Evolutionary conservation across 441 rosid species (phyloP).

Genomic region (Populus hybrid): DNA sequence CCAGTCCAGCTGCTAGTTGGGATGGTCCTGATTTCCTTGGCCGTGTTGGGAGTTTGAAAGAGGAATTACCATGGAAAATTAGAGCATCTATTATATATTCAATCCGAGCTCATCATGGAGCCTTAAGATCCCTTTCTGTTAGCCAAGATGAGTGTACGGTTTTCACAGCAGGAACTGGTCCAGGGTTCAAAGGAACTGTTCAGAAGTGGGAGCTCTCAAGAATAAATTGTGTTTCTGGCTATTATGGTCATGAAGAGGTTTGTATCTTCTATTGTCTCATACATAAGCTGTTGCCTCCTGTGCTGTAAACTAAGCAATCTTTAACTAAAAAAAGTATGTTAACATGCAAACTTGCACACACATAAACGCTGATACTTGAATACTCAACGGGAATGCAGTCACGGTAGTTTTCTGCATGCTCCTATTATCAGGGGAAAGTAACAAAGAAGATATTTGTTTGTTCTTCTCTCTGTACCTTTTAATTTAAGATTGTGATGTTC

Average conservation of each 20-base stretch:
- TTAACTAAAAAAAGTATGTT: not conserved
- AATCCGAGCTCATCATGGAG: constrained; percentile 84
- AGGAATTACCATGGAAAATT: constrained; percentile 86
- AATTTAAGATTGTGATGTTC: not conserved
- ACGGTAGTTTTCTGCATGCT: not conserved
- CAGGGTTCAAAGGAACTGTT: constrained; percentile 90
- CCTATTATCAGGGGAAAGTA: not conserved
- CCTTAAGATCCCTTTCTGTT: constrained; percentile 78
- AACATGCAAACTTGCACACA: not conserved
- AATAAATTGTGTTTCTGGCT: constrained; percentile 72
- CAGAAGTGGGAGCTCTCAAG: constrained; percentile 92
- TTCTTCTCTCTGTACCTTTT: not conserved
- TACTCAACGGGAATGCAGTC: not conserved
- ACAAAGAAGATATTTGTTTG: not conserved
- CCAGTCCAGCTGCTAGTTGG: constrained; percentile 84
- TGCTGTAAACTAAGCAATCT: not conserved
- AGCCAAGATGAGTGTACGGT: constrained; percentile 77
- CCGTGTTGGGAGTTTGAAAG: constrained; percentile 70
- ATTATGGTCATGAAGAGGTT: constrained; percentile 98
- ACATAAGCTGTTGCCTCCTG: constrained; percentile 2
- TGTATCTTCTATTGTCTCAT: constrained; percentile 28
- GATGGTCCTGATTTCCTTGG: constrained; percentile 80
- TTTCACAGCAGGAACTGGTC: constrained; percentile 87
- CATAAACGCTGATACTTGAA: not conserved
- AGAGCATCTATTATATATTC: constrained; percentile 76